A percentile compares a stretch with the other conserved stretches of the same genome.
Evolutionary conservation across 1,139 yeast species (phyloP).

Genomic region (Nakaseomyces bracarensis): DNA sequence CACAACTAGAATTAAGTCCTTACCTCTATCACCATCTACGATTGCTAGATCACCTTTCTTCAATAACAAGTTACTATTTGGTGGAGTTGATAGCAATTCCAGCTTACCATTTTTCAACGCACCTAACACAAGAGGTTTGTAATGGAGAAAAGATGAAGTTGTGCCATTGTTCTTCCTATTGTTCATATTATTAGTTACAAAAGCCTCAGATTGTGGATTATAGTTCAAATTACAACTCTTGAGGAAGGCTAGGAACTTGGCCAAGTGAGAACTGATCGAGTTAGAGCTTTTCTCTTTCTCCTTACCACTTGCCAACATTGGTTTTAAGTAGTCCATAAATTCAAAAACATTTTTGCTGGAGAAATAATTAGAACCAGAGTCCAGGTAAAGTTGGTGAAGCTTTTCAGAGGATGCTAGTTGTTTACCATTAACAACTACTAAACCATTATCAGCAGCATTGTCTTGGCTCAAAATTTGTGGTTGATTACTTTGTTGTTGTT

Average conservation of each 20-base stretch:
- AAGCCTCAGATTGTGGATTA: constrained; percentile 24
- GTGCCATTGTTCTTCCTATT: constrained; percentile 3
- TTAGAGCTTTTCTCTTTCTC: constrained; percentile 4
- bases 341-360: constrained; percentile 23
- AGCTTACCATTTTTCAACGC: constrained; percentile 81
- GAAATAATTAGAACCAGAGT: constrained; percentile 29
- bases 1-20: constrained; percentile 76
- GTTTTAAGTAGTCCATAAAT: constrained; percentile 24
- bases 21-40: constrained; percentile 96
- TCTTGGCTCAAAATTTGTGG: neutral
- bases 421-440: constrained; percentile 19
- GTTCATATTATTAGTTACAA: constrained; percentile 9
- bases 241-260: constrained; percentile 19
- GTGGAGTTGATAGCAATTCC: constrained; percentile 70
- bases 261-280: constrained; percentile 2
- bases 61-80: constrained; percentile 41
- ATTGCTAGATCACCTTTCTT: constrained; percentile 72
- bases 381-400: constrained; percentile 23
- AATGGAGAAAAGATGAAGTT: constrained; percentile 22
- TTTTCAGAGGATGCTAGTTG: constrained; percentile 24
- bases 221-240: constrained; percentile 26
- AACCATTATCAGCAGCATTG: constrained; percentile 19
- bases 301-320: constrained; percentile 10
- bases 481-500: constrained; percentile 3
- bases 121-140: constrained; percentile 51